Evolutionary conservation across 176 grass and related monocot genomes (phyloP), one percentile per base, ranked within the genome.

Genomic region (Microstegium vimineum): DNA sequence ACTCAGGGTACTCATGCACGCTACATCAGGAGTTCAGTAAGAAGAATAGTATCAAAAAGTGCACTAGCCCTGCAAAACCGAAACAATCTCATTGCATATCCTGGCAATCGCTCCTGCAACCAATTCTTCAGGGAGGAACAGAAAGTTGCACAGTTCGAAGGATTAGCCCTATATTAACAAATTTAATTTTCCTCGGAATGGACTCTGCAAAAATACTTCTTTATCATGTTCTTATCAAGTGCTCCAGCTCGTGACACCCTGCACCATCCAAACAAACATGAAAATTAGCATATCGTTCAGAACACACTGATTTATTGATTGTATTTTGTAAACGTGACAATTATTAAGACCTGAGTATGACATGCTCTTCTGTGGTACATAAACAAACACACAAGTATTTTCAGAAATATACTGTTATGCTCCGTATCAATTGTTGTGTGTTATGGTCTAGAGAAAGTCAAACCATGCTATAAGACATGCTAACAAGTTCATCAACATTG

Each of bases 251-350:
- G 45, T 46, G 25, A 9, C 35, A 72, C 42, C n/a, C 56, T 89
- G 87, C 78, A 82, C 62, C 54, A 73, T 70, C 33, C 57, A 86
- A 30, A 45, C 8, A 57, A 76, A 79, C n/a, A 12, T 62, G 65
- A 47, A 16, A 27, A 51, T 68, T 47, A 76, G 78, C 71, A 22
- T 6, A 73, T 20, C 28, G 3, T 52, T 71, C 25, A 12, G 23
- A 60, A 26, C n/a, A 26, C 59, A 74, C 36, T 60, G 6, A 13
- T 77, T 14, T 49, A 18, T 11, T 37, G 41, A 61, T 28, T 59
- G n/a, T 69, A 76, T 72, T 35, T 72, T 26, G 31, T 17, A 22
- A 30, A 33, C 62, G 12, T 26, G 8, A 6, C 60, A 8, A 47
- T 61, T 40, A 45, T 26, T 26, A 18, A n/a, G 4, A 73, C 33